Evolutionary conservation across 805 yeast species (phyloP).

Genomic region (Saccharomyces cerevisiae): DNA sequence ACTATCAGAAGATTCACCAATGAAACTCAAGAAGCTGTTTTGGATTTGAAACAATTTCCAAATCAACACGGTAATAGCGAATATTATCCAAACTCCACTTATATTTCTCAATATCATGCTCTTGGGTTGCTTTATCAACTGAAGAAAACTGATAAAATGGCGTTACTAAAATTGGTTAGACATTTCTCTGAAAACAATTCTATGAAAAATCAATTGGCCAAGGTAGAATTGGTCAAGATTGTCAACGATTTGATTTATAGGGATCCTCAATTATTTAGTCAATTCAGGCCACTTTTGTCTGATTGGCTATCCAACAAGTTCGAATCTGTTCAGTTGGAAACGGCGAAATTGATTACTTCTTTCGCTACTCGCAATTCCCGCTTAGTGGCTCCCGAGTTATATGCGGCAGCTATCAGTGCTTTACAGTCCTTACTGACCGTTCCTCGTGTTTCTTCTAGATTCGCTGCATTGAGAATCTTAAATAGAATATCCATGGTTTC

Average conservation of each 20-base stretch:
- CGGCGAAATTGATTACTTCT: constrained; percentile 50
- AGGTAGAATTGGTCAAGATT: constrained; percentile 76
- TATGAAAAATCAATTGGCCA: constrained; percentile 74
- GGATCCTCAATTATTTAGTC: constrained; percentile 50
- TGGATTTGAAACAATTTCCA: constrained; percentile 36
- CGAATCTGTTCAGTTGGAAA: constrained; percentile 88
- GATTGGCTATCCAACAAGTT: constrained; percentile 71
- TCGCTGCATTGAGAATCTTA: constrained; percentile 86
- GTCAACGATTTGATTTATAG: constrained; percentile 64
- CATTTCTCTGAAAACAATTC: constrained; percentile 55
- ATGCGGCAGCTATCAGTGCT: constrained; percentile 60
- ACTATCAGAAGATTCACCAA: constrained; percentile 90
- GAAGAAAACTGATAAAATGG: constrained; percentile 88
- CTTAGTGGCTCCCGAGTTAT: constrained; percentile 54
- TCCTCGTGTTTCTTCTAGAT: constrained; percentile 82
- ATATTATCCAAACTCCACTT: constrained; percentile 61
- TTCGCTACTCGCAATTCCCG: constrained; percentile 46
- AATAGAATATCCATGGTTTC: constrained; percentile 74
- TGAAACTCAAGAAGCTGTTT: constrained; percentile 88
- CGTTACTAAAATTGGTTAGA: constrained; percentile 81
- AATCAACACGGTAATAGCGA: constrained; percentile 29
- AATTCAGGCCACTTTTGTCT: constrained; percentile 46
- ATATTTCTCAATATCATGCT: constrained; percentile 91
- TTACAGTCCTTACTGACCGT: constrained; percentile 73
- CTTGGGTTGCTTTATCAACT: constrained; percentile 81